Percentiles rank a stretch among this genome's conserved stretches.
These are phyloP conservation scores for Microdochium nivale DNA, from an alignment of 2,329 filamentous ascomycete species.

Conservation along the genomic window DNA sequence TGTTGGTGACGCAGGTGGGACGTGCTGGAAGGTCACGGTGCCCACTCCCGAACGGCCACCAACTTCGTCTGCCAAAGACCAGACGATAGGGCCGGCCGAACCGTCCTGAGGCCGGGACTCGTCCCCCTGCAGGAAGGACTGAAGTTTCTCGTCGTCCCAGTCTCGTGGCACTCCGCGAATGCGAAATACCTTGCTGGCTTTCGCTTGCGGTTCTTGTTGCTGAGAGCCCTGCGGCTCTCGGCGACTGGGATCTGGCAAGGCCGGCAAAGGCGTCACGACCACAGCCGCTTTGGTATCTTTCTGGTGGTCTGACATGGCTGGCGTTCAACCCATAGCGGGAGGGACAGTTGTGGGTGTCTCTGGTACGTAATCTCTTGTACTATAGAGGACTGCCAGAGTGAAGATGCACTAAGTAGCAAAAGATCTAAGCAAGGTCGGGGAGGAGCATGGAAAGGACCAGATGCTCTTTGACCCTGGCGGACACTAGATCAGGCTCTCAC, in stretches of 20 bases:
- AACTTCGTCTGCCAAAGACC: not conserved
- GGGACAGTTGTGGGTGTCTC: not conserved
- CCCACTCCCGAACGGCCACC: not conserved
- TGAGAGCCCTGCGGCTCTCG: not conserved
- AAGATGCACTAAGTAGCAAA: no score
- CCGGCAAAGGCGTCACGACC: not conserved
- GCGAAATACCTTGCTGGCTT: not conserved
- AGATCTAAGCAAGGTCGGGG: not conserved
- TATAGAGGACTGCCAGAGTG: no score
- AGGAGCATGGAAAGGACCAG: not conserved
- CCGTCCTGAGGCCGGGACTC: not conserved
- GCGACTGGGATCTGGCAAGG: not conserved
- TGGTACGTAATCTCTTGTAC: not conserved
- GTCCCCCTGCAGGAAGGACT: not conserved
- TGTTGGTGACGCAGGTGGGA: not conserved
- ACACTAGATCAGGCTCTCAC: not conserved
- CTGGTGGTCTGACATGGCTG: not conserved
- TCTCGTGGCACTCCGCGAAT: not conserved
- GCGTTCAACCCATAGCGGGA: not conserved
- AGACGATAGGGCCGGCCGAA: not conserved
- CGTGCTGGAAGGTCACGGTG: not conserved
- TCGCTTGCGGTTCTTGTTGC: not conserved
- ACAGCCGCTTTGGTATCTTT: not conserved
- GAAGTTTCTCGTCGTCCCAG: not conserved
- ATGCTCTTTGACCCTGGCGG: not conserved